Conservation (phyloP, 768 basidiomycete species). For the Lactarius trivialis region DNA sequence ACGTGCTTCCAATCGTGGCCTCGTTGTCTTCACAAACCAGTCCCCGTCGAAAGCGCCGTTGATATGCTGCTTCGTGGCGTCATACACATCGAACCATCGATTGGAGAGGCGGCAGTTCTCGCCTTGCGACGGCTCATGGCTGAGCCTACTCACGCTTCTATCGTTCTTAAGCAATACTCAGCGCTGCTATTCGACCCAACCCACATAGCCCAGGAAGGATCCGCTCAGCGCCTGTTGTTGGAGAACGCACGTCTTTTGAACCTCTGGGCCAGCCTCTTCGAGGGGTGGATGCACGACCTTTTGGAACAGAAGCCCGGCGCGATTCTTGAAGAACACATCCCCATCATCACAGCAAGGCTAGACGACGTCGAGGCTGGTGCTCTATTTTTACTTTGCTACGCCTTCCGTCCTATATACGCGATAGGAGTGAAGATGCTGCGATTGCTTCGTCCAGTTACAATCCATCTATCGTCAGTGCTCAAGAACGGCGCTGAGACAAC, state of each 20-base stretch:
- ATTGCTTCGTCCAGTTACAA: constrained; percentile 44
- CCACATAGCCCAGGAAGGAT: constrained; percentile 55
- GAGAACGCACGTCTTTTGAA: constrained; percentile 62
- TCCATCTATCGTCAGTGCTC: constrained; percentile 36
- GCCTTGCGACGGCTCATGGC: constrained; percentile 70
- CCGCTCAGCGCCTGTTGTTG: constrained; percentile 53
- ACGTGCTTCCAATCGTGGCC: constrained; percentile 83
- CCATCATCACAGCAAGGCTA: constrained; percentile 39
- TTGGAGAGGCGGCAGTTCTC: constrained; percentile 60
- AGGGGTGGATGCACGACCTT: constrained; percentile 55
- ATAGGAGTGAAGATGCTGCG: constrained; percentile 62
- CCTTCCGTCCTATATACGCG: constrained; percentile 42
- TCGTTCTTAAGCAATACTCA: constrained; percentile 58
- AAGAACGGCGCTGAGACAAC: constrained; percentile 23
- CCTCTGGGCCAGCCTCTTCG: constrained; percentile 69
- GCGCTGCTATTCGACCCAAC: constrained; percentile 68
- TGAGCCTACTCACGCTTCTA: constrained; percentile 47
- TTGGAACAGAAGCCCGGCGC: constrained; percentile 36
- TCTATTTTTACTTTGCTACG: constrained; percentile 66
- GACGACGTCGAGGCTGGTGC: constrained; percentile 65
- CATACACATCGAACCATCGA: constrained; percentile 74
- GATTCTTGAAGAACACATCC: constrained; percentile 36
- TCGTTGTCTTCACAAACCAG: constrained; percentile 56
- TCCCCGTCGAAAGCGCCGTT: constrained; percentile 53
- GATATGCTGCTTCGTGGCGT: constrained; percentile 77